Evolutionary conservation across 768 basidiomycete genomes (phyloP).

Genomic region (Russula abietina): DNA sequence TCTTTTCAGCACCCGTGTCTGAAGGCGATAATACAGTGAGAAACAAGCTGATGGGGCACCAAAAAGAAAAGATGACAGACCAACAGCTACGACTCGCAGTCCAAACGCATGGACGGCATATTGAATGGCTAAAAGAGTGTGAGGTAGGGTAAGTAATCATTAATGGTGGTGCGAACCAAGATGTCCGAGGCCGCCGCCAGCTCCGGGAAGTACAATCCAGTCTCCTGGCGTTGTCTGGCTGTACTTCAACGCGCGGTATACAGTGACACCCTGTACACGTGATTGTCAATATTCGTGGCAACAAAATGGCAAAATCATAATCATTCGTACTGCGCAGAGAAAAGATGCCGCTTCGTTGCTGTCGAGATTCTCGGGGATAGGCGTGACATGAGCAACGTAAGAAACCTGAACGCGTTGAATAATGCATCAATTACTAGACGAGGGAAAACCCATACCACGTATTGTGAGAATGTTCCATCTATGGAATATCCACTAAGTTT

Average conservation of each 20-base stretch:
- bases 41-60: neutral
- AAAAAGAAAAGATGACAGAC: conserved; percentile 27
- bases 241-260: conserved; percentile 80
- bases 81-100: conserved; percentile 72
- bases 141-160: neutral
- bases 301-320: neutral
- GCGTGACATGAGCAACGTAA: conserved; percentile 66
- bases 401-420: conserved; percentile 41
- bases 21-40: conserved; percentile 4
- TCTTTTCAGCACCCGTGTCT: conserved; percentile 74
- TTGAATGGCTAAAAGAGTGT: conserved; percentile 49
- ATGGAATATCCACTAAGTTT: conserved; percentile 64
- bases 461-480: conserved; percentile 74
- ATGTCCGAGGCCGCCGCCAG: conserved; percentile 80
- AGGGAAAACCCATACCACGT: conserved; percentile 35
- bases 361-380: conserved; percentile 63
- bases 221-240: conserved; percentile 59
- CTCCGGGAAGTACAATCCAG: conserved; percentile 71
- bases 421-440: neutral
- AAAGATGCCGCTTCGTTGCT: conserved; percentile 68
- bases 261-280: conserved; percentile 62
- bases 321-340: conserved; percentile 61
- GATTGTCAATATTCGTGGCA: neutral
- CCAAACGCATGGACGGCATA: conserved; percentile 69
- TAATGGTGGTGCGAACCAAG: conserved; percentile 41